Base-by-base conservation (phyloP, 169 alveolate genomes). In the Cryptosporidium parvum region DNA sequence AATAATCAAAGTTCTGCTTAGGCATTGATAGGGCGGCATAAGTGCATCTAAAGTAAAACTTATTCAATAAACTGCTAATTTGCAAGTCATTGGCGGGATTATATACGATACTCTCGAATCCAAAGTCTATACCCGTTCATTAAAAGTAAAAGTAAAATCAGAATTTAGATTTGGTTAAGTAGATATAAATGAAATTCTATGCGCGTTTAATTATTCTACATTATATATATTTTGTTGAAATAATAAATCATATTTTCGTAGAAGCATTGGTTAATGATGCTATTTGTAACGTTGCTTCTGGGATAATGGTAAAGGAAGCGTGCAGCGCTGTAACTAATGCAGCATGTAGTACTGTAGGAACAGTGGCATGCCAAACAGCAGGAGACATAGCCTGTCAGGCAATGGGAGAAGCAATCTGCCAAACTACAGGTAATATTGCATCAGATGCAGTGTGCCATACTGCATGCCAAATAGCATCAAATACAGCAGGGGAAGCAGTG, bases 381-480 rank as follows among this genome's bases (percentile, higher is more conserved):
- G 86, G 86, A 37, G 86, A 73, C 12, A 48, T 45, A 14, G 86
- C 72, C 21, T 73, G 86, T 5, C 48, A 73, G 5, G 62, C 56
- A 37, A 42, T 37, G 26, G 52, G 69, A 6, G 56, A 62, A 31
- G 80, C 89, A 16, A 61, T 80, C 10, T 80, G 69, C 21, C 56
- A 44, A 23, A 44, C 51, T 26, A 45, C 75, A 35, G 75, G 89
- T 29, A 33, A 80, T 12, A 31, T 51, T 10, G 75, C 48, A 12
- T 61, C 80, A 10, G 75, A 80, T 0, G 75, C 89, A 42, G 58
- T 48, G 29, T 62, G 89, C 31, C 89, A 80, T 44, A 51, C 75
- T 62, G 89, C 89, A 14, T 73, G 86, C 45, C 86, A 73, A 35
- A 9, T 73, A 35, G 89, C 69, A n/a, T 42, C 89, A 8, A 80